Base-by-base conservation (phyloP, 176 grass and related monocot genomes). In the Cymbopogon citratus region DNA sequence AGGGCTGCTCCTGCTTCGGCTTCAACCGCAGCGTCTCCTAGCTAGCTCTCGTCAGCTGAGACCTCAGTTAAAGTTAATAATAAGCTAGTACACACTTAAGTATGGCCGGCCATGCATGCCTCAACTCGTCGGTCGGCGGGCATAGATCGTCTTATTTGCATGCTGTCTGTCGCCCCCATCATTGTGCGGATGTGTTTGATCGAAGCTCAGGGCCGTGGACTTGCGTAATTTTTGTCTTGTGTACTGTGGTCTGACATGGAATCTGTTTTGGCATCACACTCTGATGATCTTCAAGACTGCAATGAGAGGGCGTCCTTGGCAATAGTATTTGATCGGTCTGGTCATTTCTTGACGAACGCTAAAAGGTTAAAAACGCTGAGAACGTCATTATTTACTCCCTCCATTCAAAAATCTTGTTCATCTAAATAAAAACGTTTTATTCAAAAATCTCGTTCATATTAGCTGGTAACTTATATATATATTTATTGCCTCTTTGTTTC, bases 1-100 rank as follows among this genome's bases (percentile, higher is more conserved):
- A 86, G 23, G 84, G 89, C 0, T 94, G 92, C 74, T 72, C 80
- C 63, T 94, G 89, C 87, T 94, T 94, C 44, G 41, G 78, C 48
- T 68, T 78, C 54, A 73, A 73, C 43, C 16, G 43, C 14, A 71
- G 81, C 9, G 68, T 73, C 59, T 57, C 60, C 62, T 87, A 63
- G 39, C 36, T 12, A 39, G 19, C 41, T 19, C 24, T 10, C 21
- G 8, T 46, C 24, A 71, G 68, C 39, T 12, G 9, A 23, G 34
- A n/a, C 19, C 35, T 73, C 24, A 73, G 43, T 29, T 29, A 73
- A 46, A 46, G 15, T 60, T 45, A 27, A 63, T 77, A 43, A 56
- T 35, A 24, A 67, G 77, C 63, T 51, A 79, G 13, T 33, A 34
- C n/a, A 43, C 21, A 19, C 10, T 19, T 12, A 18, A 51, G 16